phyloP scores from a whole-genome alignment of 2,329 filamentous ascomycete genomes.

The Esteya vermicola region DNA sequence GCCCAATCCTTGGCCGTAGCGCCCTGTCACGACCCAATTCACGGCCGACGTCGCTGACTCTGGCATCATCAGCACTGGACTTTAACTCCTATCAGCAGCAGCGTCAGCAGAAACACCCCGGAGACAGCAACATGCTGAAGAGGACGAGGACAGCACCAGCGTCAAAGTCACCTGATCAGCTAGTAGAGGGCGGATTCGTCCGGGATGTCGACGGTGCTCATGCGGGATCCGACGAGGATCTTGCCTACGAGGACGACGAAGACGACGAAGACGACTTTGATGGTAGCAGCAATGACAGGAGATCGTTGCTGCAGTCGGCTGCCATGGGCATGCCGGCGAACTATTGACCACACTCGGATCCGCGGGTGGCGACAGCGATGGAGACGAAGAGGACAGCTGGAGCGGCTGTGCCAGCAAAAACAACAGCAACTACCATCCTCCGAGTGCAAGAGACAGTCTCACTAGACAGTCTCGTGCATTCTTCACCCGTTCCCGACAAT shows the following conservation, averaged over 20 bases:
- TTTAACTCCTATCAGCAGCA: too few species aligned
- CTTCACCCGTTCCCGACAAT: too few species aligned
- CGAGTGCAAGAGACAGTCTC: too few species aligned
- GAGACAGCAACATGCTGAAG: too few species aligned
- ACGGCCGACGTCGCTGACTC: neutral
- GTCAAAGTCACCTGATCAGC: too few species aligned
- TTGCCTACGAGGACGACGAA: neutral
- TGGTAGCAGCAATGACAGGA: conserved; percentile 16
- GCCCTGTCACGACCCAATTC: neutral
- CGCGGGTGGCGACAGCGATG: neutral
- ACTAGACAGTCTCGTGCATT: too few species aligned
- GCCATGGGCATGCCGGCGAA: neutral
- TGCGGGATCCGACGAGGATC: neutral
- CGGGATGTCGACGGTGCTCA: too few species aligned
- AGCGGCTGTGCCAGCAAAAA: neutral
- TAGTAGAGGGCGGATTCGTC: too few species aligned
- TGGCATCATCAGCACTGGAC: too few species aligned
- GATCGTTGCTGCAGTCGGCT: conserved; percentile 15
- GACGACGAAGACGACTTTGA: conserved; percentile 11
- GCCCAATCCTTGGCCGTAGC: too few species aligned
- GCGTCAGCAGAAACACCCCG: too few species aligned
- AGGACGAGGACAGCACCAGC: too few species aligned
- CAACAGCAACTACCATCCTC: neutral
- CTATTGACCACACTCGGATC: conserved; percentile 24
- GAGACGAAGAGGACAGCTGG: neutral